Conservation (phyloP, 371 early-diverging fungal species). For the Mortierella sp. region DNA sequence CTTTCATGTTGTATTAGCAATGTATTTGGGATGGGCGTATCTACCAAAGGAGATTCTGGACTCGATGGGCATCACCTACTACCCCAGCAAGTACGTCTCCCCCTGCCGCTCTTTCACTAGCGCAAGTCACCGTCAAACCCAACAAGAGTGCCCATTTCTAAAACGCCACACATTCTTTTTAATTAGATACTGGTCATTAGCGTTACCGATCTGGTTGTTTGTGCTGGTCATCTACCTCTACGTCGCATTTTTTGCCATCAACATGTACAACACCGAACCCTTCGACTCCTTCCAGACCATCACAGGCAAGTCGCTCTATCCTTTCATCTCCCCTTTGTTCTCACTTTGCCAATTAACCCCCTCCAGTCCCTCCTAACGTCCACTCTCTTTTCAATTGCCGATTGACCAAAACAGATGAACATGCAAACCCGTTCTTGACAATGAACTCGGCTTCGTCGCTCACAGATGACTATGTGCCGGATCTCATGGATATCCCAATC, state of each 20-base stretch:
- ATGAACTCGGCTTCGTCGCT: slow-evolving; percentile 57
- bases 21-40: slow-evolving; percentile 86
- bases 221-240: slow-evolving; percentile 80
- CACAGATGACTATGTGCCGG: slow-evolving; percentile 77
- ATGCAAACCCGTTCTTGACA: slow-evolving; percentile 66
- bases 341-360: background rate
- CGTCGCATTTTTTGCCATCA: slow-evolving; percentile 73
- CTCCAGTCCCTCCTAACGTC: background rate
- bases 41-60: slow-evolving; percentile 82
- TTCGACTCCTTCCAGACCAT: slow-evolving; percentile 75
- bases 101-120: background rate
- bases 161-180: background rate
- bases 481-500: slow-evolving; percentile 81
- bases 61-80: slow-evolving; percentile 83
- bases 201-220: slow-evolving; percentile 80
- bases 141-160: background rate
- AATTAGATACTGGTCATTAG: slow-evolving; percentile 82
- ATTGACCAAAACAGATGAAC: slow-evolving; percentile 62
- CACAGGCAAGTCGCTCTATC: slow-evolving; percentile 66
- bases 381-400: slow-evolving; percentile 4
- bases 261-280: slow-evolving; percentile 78
- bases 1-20: slow-evolving; percentile 42
- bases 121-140: background rate
- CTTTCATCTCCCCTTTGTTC: background rate
- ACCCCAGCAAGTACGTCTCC: slow-evolving; percentile 71